These are phyloP conservation scores for Dendrobium chrysotoxum DNA, from an alignment of 106 monocot genomes.

Conservation along the genomic window DNA sequence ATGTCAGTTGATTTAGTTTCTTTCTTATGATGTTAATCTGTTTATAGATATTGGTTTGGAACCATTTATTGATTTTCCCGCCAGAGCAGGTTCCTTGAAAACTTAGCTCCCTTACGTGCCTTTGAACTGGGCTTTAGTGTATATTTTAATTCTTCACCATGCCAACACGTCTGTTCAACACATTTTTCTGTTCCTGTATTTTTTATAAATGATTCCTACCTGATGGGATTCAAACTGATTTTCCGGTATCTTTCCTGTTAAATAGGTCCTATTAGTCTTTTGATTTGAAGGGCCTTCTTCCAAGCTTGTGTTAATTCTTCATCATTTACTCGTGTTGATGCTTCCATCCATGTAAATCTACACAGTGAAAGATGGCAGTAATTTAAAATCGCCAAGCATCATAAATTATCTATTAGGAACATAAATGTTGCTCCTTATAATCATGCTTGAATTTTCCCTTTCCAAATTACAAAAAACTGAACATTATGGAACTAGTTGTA, in stretches of 20 bases:
- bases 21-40: background rate
- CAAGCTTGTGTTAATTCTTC: background rate
- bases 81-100: background rate
- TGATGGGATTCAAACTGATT: background rate
- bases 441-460: background rate
- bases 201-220: background rate
- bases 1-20: background rate
- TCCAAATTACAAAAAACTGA: background rate
- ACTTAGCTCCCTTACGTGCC: background rate
- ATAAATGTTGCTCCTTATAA: background rate
- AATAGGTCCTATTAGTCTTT: background rate
- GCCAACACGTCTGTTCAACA: background rate
- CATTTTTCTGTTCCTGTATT: background rate
- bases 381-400: background rate
- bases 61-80: background rate
- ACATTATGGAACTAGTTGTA: background rate
- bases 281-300: background rate
- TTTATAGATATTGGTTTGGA: background rate
- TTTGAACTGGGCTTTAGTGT: background rate
- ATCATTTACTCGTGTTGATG: background rate
- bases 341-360: background rate
- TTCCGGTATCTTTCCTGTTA: background rate
- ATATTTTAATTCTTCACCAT: background rate
- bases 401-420: background rate
- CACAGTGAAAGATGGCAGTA: background rate